A percentile compares a stretch with the other conserved stretches of the same genome.
phyloP scores from a whole-genome alignment of 2,329 filamentous ascomycete species.

The Fusarium illudens region DNA sequence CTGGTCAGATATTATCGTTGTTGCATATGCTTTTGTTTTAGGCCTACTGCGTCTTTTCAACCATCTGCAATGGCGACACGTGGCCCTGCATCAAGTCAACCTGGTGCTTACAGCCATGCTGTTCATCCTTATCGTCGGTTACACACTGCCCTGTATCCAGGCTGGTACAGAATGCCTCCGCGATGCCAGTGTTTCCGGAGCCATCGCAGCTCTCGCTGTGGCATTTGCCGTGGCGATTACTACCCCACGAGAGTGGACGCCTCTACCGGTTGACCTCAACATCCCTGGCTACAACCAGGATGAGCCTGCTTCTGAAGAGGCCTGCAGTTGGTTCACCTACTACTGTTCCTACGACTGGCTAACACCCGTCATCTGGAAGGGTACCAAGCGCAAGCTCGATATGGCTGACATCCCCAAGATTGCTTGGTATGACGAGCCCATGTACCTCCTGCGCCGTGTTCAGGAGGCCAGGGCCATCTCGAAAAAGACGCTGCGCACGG shows the following conservation, averaged over 20 bases:
- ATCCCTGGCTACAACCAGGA: slow-evolving; percentile 49
- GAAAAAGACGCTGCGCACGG: slow-evolving; percentile 56
- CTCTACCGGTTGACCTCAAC: slow-evolving; percentile 51
- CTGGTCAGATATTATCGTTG: slow-evolving; percentile 48
- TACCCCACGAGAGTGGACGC: slow-evolving; percentile 61
- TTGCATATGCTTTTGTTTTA: slow-evolving; percentile 54
- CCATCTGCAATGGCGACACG: slow-evolving; percentile 55
- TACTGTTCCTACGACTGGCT: slow-evolving; percentile 62
- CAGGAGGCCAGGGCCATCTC: slow-evolving; percentile 54
- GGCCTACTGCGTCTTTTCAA: slow-evolving; percentile 54
- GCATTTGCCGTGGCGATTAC: slow-evolving; percentile 52
- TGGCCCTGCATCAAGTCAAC: slow-evolving; percentile 60
- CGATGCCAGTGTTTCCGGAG: slow-evolving; percentile 46
- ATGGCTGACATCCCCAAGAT: slow-evolving; percentile 58
- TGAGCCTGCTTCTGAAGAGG: slow-evolving; percentile 61
- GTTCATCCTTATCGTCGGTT: slow-evolving; percentile 47
- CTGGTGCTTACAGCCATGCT: slow-evolving; percentile 52
- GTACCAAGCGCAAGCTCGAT: slow-evolving; percentile 54
- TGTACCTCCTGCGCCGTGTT: slow-evolving; percentile 55
- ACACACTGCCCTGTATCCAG: slow-evolving; percentile 56
- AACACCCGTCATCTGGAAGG: slow-evolving; percentile 58
- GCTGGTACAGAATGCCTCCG: slow-evolving; percentile 43
- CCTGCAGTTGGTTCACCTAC: slow-evolving; percentile 62
- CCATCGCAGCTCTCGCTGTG: slow-evolving; percentile 48
- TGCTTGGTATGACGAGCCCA: slow-evolving; percentile 65